phyloP scores from a whole-genome alignment of 2,329 filamentous ascomycete species.

The Clonostachys byssicola region DNA sequence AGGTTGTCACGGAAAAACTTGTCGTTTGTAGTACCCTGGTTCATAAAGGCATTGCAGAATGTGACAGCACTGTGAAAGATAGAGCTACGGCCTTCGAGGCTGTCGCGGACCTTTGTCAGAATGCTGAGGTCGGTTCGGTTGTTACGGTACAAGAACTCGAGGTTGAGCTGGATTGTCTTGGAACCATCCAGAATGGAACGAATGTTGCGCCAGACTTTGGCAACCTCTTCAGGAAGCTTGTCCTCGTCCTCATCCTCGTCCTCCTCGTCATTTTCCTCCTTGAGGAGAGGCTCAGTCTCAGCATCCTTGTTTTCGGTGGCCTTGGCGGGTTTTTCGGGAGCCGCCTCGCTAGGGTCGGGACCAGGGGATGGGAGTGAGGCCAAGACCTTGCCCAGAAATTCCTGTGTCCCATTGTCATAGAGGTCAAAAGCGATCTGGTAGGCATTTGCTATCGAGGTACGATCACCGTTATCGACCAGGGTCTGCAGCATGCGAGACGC shows the following conservation, averaged over 20 bases:
- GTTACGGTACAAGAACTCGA: conserved; percentile 94
- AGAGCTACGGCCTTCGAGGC: conserved; percentile 90
- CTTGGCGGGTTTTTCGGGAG: not conserved
- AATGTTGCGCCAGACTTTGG: conserved; percentile 58
- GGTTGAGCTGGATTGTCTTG: conserved; percentile 89
- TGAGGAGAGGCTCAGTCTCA: conserved; percentile 39
- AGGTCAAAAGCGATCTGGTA: conserved; percentile 98
- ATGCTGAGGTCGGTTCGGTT: conserved; percentile 91
- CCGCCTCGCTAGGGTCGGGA: conserved; percentile 20
- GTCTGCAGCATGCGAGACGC: conserved; percentile 81
- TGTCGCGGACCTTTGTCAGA: conserved; percentile 94
- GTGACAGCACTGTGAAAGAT: conserved; percentile 98
- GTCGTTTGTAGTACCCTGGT: conserved; percentile 95
- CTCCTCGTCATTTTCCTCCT: conserved; percentile 31
- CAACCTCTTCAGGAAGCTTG: conserved; percentile 44
- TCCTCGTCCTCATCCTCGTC: conserved; percentile 47
- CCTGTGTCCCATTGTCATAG: conserved; percentile 97
- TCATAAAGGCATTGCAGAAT: conserved; percentile 98
- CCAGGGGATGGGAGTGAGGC: conserved; percentile 63
- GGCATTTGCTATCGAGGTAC: conserved; percentile 75
- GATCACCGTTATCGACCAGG: conserved; percentile 75
- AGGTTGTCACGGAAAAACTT: conserved; percentile 98
- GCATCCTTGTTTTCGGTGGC: conserved; percentile 37
- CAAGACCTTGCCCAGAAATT: conserved; percentile 88
- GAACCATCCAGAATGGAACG: conserved; percentile 75